Evolutionary conservation across 2,329 filamentous ascomycete genomes (phyloP).

Genomic region (Aspergillus fischeri): DNA sequence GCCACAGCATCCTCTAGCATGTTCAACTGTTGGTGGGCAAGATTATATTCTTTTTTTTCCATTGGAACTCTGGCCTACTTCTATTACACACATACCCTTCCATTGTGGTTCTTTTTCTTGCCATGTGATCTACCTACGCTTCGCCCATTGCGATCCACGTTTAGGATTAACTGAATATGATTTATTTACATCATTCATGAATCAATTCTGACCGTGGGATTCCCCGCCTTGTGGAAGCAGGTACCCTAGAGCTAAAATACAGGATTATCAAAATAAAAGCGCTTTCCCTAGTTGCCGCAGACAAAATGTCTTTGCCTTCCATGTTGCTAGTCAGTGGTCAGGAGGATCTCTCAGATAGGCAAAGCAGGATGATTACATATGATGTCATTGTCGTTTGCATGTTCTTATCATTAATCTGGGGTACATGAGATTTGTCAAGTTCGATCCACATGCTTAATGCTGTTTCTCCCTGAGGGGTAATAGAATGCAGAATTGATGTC

Average conservation of each 20-base stretch:
- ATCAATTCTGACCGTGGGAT: no score
- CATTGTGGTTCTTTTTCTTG: not conserved
- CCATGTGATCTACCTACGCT: not conserved
- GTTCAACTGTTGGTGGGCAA: not conserved
- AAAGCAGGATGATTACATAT: not conserved
- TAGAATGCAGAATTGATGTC: not conserved
- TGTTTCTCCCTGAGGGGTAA: no score
- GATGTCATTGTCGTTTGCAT: not conserved
- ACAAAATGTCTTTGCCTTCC: no score
- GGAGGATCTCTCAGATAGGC: no score
- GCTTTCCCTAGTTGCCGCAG: no score
- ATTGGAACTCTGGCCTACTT: not conserved
- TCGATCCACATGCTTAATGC: not conserved
- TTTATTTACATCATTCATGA: not conserved
- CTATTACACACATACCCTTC: not conserved
- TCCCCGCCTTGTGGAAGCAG: no score
- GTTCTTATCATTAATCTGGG: not conserved
- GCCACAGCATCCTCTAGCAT: not conserved
- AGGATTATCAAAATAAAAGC: no score
- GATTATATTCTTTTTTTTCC: not conserved
- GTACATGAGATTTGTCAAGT: not conserved
- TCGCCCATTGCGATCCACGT: not conserved
- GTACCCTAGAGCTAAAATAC: no score
- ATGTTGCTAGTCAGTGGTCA: no score
- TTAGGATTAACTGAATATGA: not conserved